phyloP scores from a whole-genome alignment of 192 early-diverging fungal genomes.

The Coemansia sp. region DNA sequence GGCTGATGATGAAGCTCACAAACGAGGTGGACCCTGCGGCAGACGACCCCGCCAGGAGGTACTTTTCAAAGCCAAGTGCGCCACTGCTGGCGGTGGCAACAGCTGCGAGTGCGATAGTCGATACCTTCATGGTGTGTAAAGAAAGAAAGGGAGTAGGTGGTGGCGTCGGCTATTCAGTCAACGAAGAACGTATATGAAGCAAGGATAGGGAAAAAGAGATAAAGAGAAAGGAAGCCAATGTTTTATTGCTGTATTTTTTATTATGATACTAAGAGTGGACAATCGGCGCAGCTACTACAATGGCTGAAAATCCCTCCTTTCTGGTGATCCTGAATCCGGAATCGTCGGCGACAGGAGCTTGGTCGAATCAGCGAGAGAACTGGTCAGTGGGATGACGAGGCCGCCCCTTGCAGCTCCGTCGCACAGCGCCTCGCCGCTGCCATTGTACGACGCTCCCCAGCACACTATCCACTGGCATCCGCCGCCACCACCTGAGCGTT shows the following conservation, averaged over 20 bases:
- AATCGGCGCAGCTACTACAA: constrained; percentile 1
- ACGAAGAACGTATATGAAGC: not conserved
- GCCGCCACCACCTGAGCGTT: too few relatives aligned
- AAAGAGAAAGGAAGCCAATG: not conserved
- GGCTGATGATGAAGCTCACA: constrained; percentile 25
- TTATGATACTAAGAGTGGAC: not conserved
- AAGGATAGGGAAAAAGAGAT: not conserved
- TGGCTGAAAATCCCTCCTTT: not conserved
- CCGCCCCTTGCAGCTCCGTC: not conserved
- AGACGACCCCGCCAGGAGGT: constrained; percentile 26
- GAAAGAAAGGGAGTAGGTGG: not conserved
- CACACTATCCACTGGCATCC: too few relatives aligned
- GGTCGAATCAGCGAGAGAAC: not conserved
- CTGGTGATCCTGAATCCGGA: constrained; percentile 3
- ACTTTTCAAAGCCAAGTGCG: constrained; percentile 27
- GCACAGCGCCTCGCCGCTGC: not conserved
- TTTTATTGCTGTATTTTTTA: not conserved
- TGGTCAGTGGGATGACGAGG: not conserved
- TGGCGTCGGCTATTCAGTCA: not conserved
- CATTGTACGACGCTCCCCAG: not conserved
- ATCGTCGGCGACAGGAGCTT: not conserved
- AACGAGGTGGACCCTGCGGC: constrained; percentile 16
- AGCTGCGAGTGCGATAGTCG: constrained; percentile 22
- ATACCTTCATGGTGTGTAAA: constrained; percentile 27
- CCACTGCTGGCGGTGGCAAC: constrained; percentile 32